A percentile compares a stretch with the other conserved stretches of the same genome.
Evolutionary conservation across 352 stramenopile genomes (phyloP).

Genomic region (Phytophthora pini): DNA sequence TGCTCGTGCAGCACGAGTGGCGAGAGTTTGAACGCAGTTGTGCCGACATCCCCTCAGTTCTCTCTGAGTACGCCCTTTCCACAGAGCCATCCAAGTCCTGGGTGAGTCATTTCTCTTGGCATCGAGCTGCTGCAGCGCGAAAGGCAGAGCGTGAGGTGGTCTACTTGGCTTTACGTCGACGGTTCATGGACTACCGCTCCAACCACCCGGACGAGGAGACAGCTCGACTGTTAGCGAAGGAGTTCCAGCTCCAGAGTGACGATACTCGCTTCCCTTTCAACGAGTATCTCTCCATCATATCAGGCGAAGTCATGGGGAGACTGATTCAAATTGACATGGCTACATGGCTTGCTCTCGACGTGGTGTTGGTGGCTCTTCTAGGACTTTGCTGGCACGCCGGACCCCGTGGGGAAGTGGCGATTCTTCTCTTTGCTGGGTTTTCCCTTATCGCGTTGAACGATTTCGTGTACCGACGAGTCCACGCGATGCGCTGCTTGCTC

Average conservation of each 20-base stretch:
- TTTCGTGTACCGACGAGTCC: constrained; percentile 54
- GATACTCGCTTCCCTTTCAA: constrained; percentile 75
- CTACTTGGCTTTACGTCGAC: constrained; percentile 64
- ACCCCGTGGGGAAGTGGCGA: constrained; percentile 43
- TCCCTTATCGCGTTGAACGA: constrained; percentile 56
- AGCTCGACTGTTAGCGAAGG: constrained; percentile 52
- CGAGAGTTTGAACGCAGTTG: constrained; percentile 72
- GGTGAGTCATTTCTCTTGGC: constrained; percentile 43
- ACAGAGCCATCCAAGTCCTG: constrained; percentile 54
- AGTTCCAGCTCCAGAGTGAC: constrained; percentile 62
- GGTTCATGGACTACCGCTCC: constrained; percentile 75
- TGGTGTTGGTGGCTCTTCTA: constrained; percentile 56
- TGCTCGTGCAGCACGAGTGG: constrained; percentile 71
- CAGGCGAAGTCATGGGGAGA: constrained; percentile 71
- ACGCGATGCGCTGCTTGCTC: constrained; percentile 56
- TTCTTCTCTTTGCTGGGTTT: constrained; percentile 49
- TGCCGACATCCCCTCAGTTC: constrained; percentile 55
- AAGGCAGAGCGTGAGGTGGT: constrained; percentile 69
- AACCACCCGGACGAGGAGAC: constrained; percentile 66
- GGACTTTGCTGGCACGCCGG: constrained; percentile 53
- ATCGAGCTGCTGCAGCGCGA: constrained; percentile 27
- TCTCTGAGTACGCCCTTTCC: constrained; percentile 66
- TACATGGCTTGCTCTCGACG: constrained; percentile 70
- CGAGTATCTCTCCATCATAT: constrained; percentile 82
- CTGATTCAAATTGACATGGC: constrained; percentile 77